Conservation (phyloP, 2,329 filamentous ascomycete species). For the Ascochyta rabiei region DNA sequence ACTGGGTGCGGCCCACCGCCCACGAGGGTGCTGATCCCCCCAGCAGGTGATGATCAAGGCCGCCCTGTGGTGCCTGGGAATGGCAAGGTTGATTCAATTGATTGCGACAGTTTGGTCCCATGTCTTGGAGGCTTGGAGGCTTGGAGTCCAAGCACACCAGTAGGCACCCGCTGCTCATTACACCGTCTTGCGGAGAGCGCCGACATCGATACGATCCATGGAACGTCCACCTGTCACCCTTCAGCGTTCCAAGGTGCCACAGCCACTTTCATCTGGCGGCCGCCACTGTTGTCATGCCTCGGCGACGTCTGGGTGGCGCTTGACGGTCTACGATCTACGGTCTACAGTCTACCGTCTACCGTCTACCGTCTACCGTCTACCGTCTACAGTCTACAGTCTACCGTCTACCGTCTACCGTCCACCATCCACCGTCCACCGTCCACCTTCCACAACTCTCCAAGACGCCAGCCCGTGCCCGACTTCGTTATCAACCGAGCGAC, state of each 20-base stretch:
- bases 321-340: too few species aligned
- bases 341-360: too few species aligned
- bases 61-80: slow-evolving; percentile 12
- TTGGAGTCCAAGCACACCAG: slow-evolving; percentile 9
- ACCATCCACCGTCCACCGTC: too few species aligned
- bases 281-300: not conserved
- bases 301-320: slow-evolving; percentile 11
- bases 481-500: slow-evolving; percentile 8
- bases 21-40: slow-evolving; percentile 9
- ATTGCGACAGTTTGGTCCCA: slow-evolving; percentile 19
- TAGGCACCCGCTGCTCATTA: not conserved
- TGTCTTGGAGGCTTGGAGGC: slow-evolving; percentile 12
- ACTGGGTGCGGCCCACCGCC: slow-evolving; percentile 10
- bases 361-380: too few species aligned
- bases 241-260: slow-evolving; percentile 1
- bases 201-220: slow-evolving; percentile 15
- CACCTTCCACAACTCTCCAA: slow-evolving; percentile 4
- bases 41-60: slow-evolving; percentile 2
- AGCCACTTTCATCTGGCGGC: not conserved
- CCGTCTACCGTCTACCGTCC: too few species aligned
- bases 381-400: too few species aligned
- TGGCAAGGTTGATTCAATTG: slow-evolving; percentile 7
- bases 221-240: slow-evolving; percentile 15
- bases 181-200: slow-evolving; percentile 8
- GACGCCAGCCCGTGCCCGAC: slow-evolving; percentile 9